Conservation (phyloP, 495 filamentous ascomycete genomes). For the Penicillium longicatenatum region DNA sequence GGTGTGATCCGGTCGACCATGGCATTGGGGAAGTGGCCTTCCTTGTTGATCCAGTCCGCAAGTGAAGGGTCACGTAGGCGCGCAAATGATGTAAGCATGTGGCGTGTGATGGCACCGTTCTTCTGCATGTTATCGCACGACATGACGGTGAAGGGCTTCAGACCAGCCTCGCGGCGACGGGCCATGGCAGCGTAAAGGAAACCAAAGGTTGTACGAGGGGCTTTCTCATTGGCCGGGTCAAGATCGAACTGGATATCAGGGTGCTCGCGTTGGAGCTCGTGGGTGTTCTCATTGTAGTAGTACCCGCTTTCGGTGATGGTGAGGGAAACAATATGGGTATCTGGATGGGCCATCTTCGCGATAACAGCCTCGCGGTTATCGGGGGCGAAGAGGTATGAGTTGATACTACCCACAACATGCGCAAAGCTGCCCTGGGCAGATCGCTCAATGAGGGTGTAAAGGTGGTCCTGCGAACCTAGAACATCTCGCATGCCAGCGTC, state of each 20-base stretch:
- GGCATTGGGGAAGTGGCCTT: slow-evolving; percentile 50
- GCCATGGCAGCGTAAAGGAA: slow-evolving; percentile 51
- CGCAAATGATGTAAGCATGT: slow-evolving; percentile 51
- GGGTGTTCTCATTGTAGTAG: slow-evolving; percentile 55
- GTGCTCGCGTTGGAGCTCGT: slow-evolving; percentile 47
- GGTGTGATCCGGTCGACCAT: slow-evolving; percentile 56
- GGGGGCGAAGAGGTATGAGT: slow-evolving; percentile 50
- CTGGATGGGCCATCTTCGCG: slow-evolving; percentile 52
- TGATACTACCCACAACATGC: slow-evolving; percentile 50
- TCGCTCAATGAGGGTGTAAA: slow-evolving; percentile 52
- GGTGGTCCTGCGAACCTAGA: slow-evolving; percentile 43
- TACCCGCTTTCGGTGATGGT: slow-evolving; percentile 56
- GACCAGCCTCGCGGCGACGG: slow-evolving; percentile 40
- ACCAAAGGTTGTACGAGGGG: slow-evolving; percentile 48
- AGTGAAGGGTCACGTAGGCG: slow-evolving; percentile 41
- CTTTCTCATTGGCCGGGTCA: slow-evolving; percentile 31
- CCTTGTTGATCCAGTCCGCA: slow-evolving; percentile 45
- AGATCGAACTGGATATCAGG: slow-evolving; percentile 51
- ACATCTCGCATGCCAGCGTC: slow-evolving; percentile 48
- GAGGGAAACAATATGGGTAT: slow-evolving; percentile 54
- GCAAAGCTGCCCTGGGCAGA: slow-evolving; percentile 48
- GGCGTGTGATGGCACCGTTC: slow-evolving; percentile 51
- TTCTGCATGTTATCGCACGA: slow-evolving; percentile 57
- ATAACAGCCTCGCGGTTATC: slow-evolving; percentile 51
- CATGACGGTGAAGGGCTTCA: slow-evolving; percentile 52